Base-by-base conservation (phyloP, 2,329 filamentous ascomycete species). In the Botrytis fabae region DNA sequence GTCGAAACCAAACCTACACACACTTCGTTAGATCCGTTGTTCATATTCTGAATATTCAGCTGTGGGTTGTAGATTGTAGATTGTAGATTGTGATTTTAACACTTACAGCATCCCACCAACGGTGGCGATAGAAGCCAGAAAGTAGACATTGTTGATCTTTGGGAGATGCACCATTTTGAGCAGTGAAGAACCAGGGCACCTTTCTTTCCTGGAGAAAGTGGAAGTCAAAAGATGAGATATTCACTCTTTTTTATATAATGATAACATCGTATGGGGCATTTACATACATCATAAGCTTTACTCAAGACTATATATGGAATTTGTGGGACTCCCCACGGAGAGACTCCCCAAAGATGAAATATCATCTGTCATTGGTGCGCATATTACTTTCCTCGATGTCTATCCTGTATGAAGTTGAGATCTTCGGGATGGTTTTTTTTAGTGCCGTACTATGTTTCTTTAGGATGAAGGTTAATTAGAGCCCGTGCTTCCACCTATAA, bases 1-100 rank as follows among this genome's bases (percentile, higher is more conserved):
- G 73, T 88, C 87, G 79, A 89, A 89, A 65, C 77, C 77, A 60
- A 78, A 78, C 12, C 70, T 74, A 22, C 1, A 48, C 1, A 14
- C 10, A 1, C n/a, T 63, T n/a, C 46, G 57, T 54, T 60, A 65
- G 32, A 48, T 20, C 35, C 2, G 16, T 25, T 51, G n/a, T 44
- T 28, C n/a, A 4, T 25, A 16, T 22, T 42, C 16, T 16, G 40
- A 14, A 38, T n/a, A 0, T 3, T 25, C 12, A 16, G 16, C 1
- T 7, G 8, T 32, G 20, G 16, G 22, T 42, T 57, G 51, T 9
- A 18, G 14, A 18, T 57, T 32, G 51, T 9, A 18, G 14, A 18
- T 57, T 32, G 51, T 9, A 18, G 14, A 18, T 57, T 32, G 16
- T 9, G 18, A 28, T 7, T 3, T 57, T 28, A 14, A 7, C 51